phyloP scores from a whole-genome alignment of 495 filamentous ascomycete species.

The Alectoria sarmentosa region DNA sequence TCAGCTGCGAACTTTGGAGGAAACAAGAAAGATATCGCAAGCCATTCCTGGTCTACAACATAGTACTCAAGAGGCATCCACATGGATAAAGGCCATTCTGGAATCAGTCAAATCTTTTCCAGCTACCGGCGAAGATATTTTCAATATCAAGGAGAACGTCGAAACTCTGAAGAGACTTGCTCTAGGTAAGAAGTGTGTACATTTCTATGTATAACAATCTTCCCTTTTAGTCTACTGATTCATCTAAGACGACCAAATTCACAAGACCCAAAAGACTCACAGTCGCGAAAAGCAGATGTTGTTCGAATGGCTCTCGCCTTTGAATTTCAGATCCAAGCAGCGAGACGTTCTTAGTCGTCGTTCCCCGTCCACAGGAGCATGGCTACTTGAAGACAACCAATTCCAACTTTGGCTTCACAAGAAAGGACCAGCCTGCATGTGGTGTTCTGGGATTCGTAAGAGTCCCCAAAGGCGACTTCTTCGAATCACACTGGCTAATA shows the following conservation, averaged over 20 bases:
- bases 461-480: background rate
- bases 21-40: conserved; percentile 8
- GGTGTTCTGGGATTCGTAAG: conserved; percentile 5
- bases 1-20: background rate
- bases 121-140: background rate
- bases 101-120: background rate
- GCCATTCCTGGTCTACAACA: background rate
- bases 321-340: conserved; percentile 1
- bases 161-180: background rate
- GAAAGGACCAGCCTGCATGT: background rate
- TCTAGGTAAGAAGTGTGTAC: background rate
- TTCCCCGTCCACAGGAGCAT: background rate
- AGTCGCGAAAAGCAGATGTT: background rate
- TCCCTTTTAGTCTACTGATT: background rate
- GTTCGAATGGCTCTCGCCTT: conserved; percentile 1
- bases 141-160: background rate
- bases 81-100: background rate
- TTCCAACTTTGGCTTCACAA: background rate
- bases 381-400: background rate
- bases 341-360: background rate
- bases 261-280: background rate
- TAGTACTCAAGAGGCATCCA: background rate
- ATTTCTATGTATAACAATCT: background rate
- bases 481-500: background rate
- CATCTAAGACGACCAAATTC: background rate